Percentiles rank a stretch among this genome's conserved stretches.
These are phyloP conservation scores for Lantana camara DNA, from an alignment of 257 asterid genomes.

Conservation along the genomic window DNA sequence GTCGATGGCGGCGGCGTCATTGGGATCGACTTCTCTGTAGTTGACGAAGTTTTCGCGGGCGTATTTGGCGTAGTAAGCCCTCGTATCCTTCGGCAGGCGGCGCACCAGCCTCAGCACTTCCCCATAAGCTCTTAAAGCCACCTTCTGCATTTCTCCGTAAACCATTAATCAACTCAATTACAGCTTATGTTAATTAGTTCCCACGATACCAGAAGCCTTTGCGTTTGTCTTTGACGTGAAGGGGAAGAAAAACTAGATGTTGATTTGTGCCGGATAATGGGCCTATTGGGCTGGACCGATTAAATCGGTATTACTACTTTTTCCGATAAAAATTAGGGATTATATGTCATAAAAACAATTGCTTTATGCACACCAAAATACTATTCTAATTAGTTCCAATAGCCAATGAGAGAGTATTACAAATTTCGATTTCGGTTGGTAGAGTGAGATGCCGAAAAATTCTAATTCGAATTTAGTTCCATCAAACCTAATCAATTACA, in stretches of 20 bases:
- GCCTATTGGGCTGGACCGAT: neutral
- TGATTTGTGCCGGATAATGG: no score
- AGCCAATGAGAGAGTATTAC: no score
- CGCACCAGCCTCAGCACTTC: slow-evolving; percentile 88
- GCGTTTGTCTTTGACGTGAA: neutral
- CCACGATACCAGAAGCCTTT: neutral
- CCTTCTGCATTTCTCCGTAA: slow-evolving; percentile 64
- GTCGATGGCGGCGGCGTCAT: slow-evolving; percentile 45
- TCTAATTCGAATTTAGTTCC: no score
- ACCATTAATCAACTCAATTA: slow-evolving; percentile 28
- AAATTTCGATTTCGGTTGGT: no score
- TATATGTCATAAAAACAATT: neutral
- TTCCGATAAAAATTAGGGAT: neutral
- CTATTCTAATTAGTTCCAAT: no score
- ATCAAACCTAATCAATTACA: no score
- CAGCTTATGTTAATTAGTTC: neutral
- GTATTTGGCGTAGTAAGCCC: slow-evolving; percentile 83
- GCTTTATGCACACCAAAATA: no score
- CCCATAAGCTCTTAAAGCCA: slow-evolving; percentile 78
- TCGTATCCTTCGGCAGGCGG: slow-evolving; percentile 70
- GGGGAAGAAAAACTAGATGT: neutral
- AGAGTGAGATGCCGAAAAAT: no score
- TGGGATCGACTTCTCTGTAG: slow-evolving; percentile 69
- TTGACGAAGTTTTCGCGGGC: slow-evolving; percentile 97
- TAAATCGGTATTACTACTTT: neutral